phyloP scores from a whole-genome alignment of 1,284 basidiomycete species.

The Singerocomus inundabilis region DNA sequence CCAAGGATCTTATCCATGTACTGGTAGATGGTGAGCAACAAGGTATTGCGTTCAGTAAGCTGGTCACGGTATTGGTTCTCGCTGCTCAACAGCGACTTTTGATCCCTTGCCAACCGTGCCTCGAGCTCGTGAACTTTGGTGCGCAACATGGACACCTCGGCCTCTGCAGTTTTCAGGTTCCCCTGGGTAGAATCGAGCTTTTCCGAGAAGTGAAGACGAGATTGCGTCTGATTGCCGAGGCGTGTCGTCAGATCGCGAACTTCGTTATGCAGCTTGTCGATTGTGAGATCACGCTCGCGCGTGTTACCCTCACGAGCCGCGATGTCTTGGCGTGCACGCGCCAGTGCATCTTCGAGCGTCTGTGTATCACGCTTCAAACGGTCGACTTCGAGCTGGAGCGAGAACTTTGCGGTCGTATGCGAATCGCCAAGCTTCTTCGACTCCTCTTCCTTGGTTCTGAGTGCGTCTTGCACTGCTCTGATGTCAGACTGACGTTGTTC shows the following conservation, averaged over 20 bases:
- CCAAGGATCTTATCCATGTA: slow-evolving; percentile 94
- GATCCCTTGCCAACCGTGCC: slow-evolving; percentile 79
- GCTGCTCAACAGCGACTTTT: slow-evolving; percentile 66
- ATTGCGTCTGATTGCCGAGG: slow-evolving; percentile 81
- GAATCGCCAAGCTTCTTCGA: slow-evolving; percentile 69
- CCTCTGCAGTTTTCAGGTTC: slow-evolving; percentile 61
- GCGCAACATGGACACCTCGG: slow-evolving; percentile 58
- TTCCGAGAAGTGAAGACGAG: slow-evolving; percentile 78
- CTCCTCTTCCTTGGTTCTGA: slow-evolving; percentile 59
- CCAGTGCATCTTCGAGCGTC: slow-evolving; percentile 78
- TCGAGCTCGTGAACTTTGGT: slow-evolving; percentile 75
- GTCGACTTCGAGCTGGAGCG: slow-evolving; percentile 89
- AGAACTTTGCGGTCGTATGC: slow-evolving; percentile 81
- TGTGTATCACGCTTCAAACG: slow-evolving; percentile 83
- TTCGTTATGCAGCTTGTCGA: slow-evolving; percentile 69
- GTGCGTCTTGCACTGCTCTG: slow-evolving; percentile 66
- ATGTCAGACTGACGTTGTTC: slow-evolving; percentile 73
- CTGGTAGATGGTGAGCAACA: slow-evolving; percentile 90
- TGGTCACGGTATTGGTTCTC: slow-evolving; percentile 88
- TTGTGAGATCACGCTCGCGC: slow-evolving; percentile 32
- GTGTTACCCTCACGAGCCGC: slow-evolving; percentile 46
- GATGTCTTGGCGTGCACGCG: slow-evolving; percentile 71
- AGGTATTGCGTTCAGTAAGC: slow-evolving; percentile 87
- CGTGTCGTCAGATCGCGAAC: slow-evolving; percentile 76
- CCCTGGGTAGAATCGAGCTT: slow-evolving; percentile 76